Percentiles rank a stretch among this genome's conserved stretches.
Conservation (phyloP, 1,139 yeast species). For the Starmera stellimalicola region DNA sequence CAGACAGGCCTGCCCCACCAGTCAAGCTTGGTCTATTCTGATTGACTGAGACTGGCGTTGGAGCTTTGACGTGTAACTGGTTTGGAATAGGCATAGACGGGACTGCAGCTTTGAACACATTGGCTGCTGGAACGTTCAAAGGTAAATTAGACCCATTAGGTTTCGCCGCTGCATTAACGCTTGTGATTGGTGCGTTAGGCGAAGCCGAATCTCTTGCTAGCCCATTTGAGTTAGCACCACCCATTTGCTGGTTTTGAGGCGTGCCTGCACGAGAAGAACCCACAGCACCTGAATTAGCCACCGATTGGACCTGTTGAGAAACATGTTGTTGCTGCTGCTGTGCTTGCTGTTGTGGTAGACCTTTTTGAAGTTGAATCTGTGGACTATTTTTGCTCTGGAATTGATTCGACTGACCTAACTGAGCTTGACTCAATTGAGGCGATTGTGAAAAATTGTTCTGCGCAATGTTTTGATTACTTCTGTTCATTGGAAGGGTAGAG, state of each 20-base stretch:
- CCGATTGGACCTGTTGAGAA: constrained; percentile 7
- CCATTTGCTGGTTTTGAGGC: constrained; percentile 6
- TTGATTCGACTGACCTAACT: constrained; percentile 5
- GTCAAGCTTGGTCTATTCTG: constrained; percentile 72
- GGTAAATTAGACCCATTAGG: constrained; percentile 17
- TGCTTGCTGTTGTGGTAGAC: constrained; percentile 18
- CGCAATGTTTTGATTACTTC: constrained; percentile 7
- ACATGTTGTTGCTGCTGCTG: constrained; percentile 6
- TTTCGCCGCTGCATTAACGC: constrained; percentile 33
- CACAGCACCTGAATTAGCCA: constrained; percentile 5
- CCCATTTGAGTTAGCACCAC: constrained; percentile 20
- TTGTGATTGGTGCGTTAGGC: constrained; percentile 24
- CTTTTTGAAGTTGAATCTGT: constrained; percentile 4
- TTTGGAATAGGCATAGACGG: constrained; percentile 69
- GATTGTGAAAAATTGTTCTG: constrained; percentile 6
- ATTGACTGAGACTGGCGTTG: constrained; percentile 52
- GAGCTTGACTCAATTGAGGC: constrained; percentile 6
- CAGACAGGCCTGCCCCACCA: constrained; percentile 76
- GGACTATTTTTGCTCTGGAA: constrained; percentile 4
- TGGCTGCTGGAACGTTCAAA: constrained; percentile 27
- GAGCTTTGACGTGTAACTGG: constrained; percentile 54
- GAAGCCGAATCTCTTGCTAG: constrained; percentile 16
- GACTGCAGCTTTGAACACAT: constrained; percentile 54
- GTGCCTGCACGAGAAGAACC: constrained; percentile 12
- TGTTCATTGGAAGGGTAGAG: constrained; percentile 2